These are phyloP conservation scores for Leersia perrieri DNA, from an alignment of 176 grass and related monocot species.

Conservation along the genomic window DNA sequence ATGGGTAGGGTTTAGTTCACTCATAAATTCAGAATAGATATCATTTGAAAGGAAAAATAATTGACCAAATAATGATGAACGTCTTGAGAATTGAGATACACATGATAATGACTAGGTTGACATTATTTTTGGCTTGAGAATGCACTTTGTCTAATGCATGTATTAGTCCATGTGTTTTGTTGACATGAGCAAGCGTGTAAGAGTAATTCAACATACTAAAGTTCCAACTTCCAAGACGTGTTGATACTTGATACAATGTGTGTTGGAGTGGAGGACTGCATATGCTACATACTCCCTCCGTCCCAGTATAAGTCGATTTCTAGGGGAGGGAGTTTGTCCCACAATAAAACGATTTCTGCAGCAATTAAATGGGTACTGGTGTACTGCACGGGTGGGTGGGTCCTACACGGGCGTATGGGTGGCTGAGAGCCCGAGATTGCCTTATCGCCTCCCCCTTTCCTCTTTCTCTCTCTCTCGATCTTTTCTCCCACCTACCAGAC, in stretches of 20 bases:
- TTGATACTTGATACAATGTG: background rate
- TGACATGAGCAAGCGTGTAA: background rate
- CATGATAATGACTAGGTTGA: background rate
- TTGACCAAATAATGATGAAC: background rate
- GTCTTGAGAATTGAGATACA: background rate
- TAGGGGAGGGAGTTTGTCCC: no score
- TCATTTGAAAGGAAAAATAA: background rate
- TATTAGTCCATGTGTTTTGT: background rate
- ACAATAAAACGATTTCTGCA: no score
- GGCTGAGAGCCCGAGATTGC: no score
- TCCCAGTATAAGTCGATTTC: no score
- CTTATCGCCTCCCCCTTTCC: no score
- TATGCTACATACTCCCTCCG: no score
- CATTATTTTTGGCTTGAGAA: background rate
- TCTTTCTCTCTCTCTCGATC: no score
- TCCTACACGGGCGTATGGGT: no score
- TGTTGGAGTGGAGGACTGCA: background rate
- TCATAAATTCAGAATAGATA: background rate
- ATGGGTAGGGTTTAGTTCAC: background rate
- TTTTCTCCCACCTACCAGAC: no score
- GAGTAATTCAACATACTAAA: background rate
- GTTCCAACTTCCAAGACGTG: background rate
- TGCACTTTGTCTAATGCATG: background rate
- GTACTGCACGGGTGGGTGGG: no score
- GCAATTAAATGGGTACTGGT: no score